Conservation (phyloP, 2,329 filamentous ascomycete species). For the Chlorencoelia australis region DNA sequence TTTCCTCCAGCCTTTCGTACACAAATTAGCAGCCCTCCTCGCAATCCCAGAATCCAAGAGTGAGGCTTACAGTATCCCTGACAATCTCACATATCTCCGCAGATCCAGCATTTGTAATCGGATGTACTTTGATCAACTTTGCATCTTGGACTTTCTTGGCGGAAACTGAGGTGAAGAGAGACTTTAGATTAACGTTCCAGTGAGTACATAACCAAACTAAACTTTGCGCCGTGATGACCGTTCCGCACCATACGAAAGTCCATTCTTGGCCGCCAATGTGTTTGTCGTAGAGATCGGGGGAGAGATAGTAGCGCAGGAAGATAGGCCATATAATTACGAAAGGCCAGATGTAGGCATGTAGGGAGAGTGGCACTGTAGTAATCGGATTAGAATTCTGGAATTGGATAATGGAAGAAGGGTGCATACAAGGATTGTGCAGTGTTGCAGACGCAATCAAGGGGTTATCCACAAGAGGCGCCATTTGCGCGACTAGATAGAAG, state of each 20-base stretch:
- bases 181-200: slow-evolving; percentile 86
- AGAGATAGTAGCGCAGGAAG: slow-evolving; percentile 82
- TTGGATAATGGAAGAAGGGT: background rate
- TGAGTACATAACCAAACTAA: slow-evolving; percentile 92
- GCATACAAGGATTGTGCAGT: slow-evolving; percentile 63
- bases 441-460: slow-evolving; percentile 79
- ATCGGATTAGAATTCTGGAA: slow-evolving; percentile 9
- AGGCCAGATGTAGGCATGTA: slow-evolving; percentile 89
- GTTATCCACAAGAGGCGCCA: slow-evolving; percentile 83
- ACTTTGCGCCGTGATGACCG: slow-evolving; percentile 79
- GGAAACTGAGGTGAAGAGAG: slow-evolving; percentile 67
- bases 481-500: too few relatives aligned
- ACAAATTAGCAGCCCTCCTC: slow-evolving; percentile 14
- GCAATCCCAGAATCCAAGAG: background rate
- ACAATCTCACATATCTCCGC: slow-evolving; percentile 79
- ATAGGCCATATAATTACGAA: slow-evolving; percentile 86
- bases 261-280: slow-evolving; percentile 93
- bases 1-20: slow-evolving; percentile 67
- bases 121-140: slow-evolving; percentile 83
- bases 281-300: slow-evolving; percentile 72
- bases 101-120: slow-evolving; percentile 76
- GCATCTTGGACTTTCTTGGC: slow-evolving; percentile 64
- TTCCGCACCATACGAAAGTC: slow-evolving; percentile 90
- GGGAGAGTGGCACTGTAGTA: slow-evolving; percentile 50
- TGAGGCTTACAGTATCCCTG: slow-evolving; percentile 52